Conservation (phyloP, 495 filamentous ascomycete genomes). For the Thermothielavioides terrestris region DNA sequence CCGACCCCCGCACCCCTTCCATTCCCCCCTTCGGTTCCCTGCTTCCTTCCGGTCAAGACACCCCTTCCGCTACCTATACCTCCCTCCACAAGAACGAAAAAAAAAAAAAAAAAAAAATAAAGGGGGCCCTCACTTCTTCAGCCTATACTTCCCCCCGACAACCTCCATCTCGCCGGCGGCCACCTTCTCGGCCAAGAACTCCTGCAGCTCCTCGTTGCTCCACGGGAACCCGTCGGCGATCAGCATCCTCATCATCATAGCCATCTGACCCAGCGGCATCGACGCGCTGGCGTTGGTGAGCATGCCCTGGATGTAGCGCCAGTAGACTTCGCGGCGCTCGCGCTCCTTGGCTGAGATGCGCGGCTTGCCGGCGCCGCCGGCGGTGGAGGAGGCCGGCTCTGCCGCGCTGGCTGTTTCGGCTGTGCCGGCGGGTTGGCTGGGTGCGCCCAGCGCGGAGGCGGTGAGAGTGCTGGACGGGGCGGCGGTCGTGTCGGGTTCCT, state of each 20-base stretch:
- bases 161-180: conserved; percentile 61
- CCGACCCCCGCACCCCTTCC: too few relatives aligned
- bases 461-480: conserved; percentile 30
- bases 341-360: conserved; percentile 40
- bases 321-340: conserved; percentile 77
- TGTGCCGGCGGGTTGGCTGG: neutral
- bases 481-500: conserved; percentile 16
- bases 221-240: conserved; percentile 81
- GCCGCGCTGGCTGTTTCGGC: neutral
- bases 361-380: conserved; percentile 16
- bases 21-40: too few relatives aligned
- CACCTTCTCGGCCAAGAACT: conserved; percentile 70
- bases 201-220: conserved; percentile 61
- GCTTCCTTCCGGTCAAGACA: too few relatives aligned
- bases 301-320: conserved; percentile 89
- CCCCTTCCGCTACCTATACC: too few relatives aligned
- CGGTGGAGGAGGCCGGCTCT: neutral
- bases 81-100: too few relatives aligned
- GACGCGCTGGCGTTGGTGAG: conserved; percentile 73
- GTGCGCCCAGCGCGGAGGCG: neutral
- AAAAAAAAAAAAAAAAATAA: too few relatives aligned
- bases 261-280: conserved; percentile 72
- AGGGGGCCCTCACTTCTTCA: conserved; percentile 49
- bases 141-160: conserved; percentile 63
- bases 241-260: conserved; percentile 88